These are phyloP conservation scores for Papiliotrema laurentii DNA, from an alignment of 1,284 basidiomycete species.

Conservation along the genomic window DNA sequence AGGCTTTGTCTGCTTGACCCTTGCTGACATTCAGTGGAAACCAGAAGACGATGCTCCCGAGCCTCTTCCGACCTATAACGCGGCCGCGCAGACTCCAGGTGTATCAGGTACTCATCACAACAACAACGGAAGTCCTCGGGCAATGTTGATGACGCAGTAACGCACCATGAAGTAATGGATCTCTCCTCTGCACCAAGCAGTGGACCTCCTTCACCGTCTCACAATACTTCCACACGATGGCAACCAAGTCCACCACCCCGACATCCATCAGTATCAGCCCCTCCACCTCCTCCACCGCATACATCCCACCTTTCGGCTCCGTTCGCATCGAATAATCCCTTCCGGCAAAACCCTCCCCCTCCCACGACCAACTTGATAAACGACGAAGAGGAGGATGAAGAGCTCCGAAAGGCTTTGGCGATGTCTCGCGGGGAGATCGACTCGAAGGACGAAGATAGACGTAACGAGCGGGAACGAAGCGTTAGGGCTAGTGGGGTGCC, in stretches of 20 bases:
- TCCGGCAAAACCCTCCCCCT: slow-evolving; percentile 12
- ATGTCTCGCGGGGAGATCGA: slow-evolving; percentile 11
- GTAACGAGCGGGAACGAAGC: slow-evolving; percentile 26
- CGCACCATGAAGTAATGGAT: slow-evolving; percentile 20
- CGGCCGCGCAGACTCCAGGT: background rate
- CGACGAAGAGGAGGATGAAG: slow-evolving; percentile 22
- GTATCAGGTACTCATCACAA: background rate
- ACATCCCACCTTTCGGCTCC: slow-evolving; percentile 10
- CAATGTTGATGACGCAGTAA: slow-evolving; percentile 7
- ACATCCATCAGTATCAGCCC: background rate
- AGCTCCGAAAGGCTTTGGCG: slow-evolving; percentile 18
- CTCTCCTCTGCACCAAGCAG: background rate
- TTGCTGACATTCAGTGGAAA: slow-evolving; percentile 19
- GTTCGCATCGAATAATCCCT: slow-evolving; percentile 25
- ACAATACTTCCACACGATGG: background rate
- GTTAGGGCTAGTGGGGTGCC: slow-evolving; percentile 36
- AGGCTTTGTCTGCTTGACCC: no score
- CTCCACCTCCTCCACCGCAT: slow-evolving; percentile 11
- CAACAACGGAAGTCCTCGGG: background rate
- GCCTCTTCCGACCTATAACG: background rate
- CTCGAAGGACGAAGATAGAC: slow-evolving; percentile 9
- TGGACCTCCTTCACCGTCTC: background rate
- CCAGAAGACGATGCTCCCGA: slow-evolving; percentile 7
- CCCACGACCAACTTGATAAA: slow-evolving; percentile 12
- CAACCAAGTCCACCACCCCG: background rate